phyloP scores from a whole-genome alignment of 805 yeast genomes.

The Saccharomycopsis selenospora region DNA sequence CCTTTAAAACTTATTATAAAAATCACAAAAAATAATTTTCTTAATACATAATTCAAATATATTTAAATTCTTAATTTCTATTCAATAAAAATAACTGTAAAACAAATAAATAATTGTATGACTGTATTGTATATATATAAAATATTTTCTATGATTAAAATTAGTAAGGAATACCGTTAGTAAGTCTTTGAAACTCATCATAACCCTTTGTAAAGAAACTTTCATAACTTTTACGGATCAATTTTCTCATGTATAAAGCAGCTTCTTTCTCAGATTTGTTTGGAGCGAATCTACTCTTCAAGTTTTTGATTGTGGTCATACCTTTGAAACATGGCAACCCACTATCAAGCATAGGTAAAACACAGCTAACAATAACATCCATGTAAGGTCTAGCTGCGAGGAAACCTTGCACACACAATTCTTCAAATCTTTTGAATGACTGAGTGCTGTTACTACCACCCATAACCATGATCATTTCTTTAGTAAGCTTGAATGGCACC shows the following conservation, averaged over 20 bases:
- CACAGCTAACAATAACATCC: constrained; percentile 78
- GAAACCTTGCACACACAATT: constrained; percentile 86
- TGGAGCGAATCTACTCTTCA: constrained; percentile 75
- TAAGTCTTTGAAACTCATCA: constrained; percentile 93
- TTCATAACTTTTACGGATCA: constrained; percentile 77
- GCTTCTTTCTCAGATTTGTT: constrained; percentile 80
- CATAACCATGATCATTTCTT: constrained; percentile 92
- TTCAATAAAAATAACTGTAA: no score
- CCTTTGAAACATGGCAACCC: constrained; percentile 96
- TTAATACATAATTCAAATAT: no score
- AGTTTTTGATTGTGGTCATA: constrained; percentile 64
- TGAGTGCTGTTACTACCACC: constrained; percentile 86
- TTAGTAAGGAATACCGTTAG: constrained; percentile 94
- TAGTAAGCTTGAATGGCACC: constrained; percentile 95
- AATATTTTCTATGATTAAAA: not conserved
- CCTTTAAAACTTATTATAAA: no score
- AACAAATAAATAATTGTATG: no score
- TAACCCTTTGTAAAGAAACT: constrained; percentile 88
- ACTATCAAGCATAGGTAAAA: constrained; percentile 86
- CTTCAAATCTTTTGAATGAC: constrained; percentile 91
- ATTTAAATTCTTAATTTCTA: no score
- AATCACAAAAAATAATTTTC: no score
- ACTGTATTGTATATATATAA: no score
- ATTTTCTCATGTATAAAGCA: constrained; percentile 61
- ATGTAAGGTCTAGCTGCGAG: constrained; percentile 82